Conservation (phyloP, 305 asterid species). For the Fraxinus dipetala region DNA sequence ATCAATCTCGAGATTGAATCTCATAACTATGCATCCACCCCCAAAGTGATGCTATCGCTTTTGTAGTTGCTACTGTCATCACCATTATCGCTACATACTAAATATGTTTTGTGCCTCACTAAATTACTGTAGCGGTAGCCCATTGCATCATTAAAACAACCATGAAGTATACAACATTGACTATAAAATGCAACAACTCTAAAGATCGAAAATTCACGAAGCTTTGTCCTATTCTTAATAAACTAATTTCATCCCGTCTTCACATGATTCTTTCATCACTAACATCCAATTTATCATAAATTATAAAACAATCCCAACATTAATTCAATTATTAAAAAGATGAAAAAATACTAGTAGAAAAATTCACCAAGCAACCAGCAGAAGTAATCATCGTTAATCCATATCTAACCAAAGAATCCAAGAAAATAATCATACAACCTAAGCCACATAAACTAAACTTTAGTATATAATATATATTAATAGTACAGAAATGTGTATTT, state of each 20-base stretch:
- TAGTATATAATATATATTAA: background rate
- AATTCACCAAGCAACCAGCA: constrained; percentile 25
- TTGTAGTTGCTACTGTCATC: background rate
- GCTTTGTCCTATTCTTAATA: constrained; percentile 25
- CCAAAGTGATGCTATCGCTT: background rate
- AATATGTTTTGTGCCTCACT: background rate
- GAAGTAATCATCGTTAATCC: constrained; percentile 25
- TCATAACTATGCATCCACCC: background rate
- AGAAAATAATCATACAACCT: background rate
- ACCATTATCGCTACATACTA: background rate
- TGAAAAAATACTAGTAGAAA: background rate
- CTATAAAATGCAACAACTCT: background rate
- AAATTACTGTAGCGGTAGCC: background rate
- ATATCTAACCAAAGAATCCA: constrained; percentile 23
- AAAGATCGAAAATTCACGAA: background rate
- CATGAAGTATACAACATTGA: background rate
- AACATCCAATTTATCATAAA: background rate
- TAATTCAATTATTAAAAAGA: background rate
- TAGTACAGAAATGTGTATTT: background rate
- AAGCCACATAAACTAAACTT: background rate
- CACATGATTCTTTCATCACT: constrained; percentile 17
- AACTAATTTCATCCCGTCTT: constrained; percentile 11
- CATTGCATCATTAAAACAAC: background rate
- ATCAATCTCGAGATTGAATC: background rate
- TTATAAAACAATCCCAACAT: background rate